Evolutionary conservation across 2,329 filamentous ascomycete genomes (phyloP).

Genomic region (Colletotrichum horii): DNA sequence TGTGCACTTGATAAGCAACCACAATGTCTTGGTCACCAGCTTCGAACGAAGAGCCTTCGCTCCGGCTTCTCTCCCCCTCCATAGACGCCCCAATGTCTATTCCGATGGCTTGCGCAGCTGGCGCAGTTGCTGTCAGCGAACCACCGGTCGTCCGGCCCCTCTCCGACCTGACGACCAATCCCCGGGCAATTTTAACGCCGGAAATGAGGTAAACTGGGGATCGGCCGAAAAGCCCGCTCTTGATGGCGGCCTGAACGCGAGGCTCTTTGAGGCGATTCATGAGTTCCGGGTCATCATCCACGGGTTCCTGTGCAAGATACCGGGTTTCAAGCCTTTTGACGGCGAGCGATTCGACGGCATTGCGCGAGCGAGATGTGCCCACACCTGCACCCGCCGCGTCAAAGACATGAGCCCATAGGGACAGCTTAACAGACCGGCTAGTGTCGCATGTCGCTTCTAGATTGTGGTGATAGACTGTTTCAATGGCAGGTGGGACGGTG

Average conservation of each 20-base stretch:
- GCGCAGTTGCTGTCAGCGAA: neutral
- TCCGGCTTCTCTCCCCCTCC: neutral
- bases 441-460: neutral
- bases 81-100: neutral
- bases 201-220: neutral
- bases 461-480: neutral
- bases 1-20: neutral
- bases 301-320: neutral
- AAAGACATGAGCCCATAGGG: neutral
- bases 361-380: no score
- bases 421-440: neutral
- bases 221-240: neutral
- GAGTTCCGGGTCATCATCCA: neutral
- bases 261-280: neutral
- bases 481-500: neutral
- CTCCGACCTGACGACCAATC: neutral
- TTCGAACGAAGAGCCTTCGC: neutral
- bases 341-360: neutral
- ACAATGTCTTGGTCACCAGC: neutral
- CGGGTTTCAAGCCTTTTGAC: neutral
- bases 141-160: neutral
- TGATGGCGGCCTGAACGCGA: neutral
- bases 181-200: neutral
- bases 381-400: neutral
- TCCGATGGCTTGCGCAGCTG: neutral